phyloP scores from a whole-genome alignment of 2,329 filamentous ascomycete species.

The Lachnellula hyalina region DNA sequence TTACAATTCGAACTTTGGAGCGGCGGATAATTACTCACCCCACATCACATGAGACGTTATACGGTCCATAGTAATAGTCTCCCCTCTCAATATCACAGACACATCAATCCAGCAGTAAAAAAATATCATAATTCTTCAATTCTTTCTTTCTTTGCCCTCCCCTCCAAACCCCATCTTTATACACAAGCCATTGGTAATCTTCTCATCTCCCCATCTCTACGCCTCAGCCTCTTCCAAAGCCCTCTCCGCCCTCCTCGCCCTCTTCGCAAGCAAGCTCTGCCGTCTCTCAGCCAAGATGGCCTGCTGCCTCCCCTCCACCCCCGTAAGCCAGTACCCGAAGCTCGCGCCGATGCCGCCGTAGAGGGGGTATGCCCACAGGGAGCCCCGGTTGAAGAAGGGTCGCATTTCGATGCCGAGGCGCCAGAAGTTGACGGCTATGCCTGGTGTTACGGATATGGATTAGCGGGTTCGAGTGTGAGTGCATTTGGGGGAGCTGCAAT shows the following conservation, averaged over 20 bases:
- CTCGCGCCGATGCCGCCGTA: conserved; percentile 81
- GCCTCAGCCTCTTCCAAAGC: conserved; percentile 36
- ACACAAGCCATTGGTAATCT: conserved; percentile 3
- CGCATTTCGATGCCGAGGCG: conserved; percentile 99
- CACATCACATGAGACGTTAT: too few species aligned
- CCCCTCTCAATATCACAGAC: too few species aligned
- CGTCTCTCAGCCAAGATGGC: conserved; percentile 73
- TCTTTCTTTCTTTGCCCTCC: not conserved
- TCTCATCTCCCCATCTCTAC: not conserved
- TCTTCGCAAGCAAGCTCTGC: conserved; percentile 79
- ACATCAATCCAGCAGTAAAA: too few species aligned
- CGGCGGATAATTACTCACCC: too few species aligned
- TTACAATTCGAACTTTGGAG: too few species aligned
- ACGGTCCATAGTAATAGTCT: too few species aligned
- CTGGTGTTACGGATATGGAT: conserved; percentile 42
- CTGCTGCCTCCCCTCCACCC: conserved; percentile 78
- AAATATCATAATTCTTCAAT: too few species aligned
- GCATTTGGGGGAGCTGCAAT: not conserved
- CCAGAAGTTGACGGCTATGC: conserved; percentile 87
- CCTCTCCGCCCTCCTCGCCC: conserved; percentile 67
- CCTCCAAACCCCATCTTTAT: conserved; percentile 9
- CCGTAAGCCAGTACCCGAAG: conserved; percentile 96
- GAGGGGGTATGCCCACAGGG: conserved; percentile 86
- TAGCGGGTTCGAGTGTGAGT: conserved; percentile 12
- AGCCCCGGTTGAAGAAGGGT: conserved; percentile 78